Base-by-base conservation (phyloP, 805 yeast species). In the Ogataea pini region DNA sequence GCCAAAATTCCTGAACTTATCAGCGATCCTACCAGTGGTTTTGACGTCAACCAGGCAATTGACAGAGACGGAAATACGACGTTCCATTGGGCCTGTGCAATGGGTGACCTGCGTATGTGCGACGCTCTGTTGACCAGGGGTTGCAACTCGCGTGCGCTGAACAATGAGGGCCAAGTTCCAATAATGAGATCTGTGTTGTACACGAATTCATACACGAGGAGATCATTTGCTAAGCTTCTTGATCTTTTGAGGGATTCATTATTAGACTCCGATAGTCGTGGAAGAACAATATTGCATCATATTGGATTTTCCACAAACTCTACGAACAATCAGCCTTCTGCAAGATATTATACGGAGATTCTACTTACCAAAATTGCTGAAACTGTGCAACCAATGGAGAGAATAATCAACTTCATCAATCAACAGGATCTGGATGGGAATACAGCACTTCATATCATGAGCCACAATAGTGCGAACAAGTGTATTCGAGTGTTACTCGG, bases 1-100 rank as follows among this genome's bases (percentile, higher is more conserved):
- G 56, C 65, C 3, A 50, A 44, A 19, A 72, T 86, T 22, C 96
- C 96, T 0, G 80, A 77, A 19, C 82, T 86, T 59, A 70, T 88
- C 13, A 70, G 77, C 32, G 75, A 80, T 55, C 85, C 89, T 0
- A 83, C 86, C 2, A 72, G 76, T 19, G 85, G 79, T 46, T 83
- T 86, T 58, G 80, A 86, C 55, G 77, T 87, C 51, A 78, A 84
- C 70, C 88, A 86, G 45, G 83, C 89, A 3, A 88, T 94, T 20
- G 99, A 94, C 64, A 91, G 88, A 49, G 97, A 94, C 62, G 95
- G 96, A 1, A 95, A 94, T 62, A 87, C 97, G 0, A 86, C 96
- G 1, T 82, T 94, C 57, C 99, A 94, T 68, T 94, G 98, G 97
- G 96, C 98, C 0, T 89, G 97, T 51, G 86, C 98, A 1, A 89